phyloP scores from a whole-genome alignment of 345 rosid species.

The Eucalyptus cloeziana region DNA sequence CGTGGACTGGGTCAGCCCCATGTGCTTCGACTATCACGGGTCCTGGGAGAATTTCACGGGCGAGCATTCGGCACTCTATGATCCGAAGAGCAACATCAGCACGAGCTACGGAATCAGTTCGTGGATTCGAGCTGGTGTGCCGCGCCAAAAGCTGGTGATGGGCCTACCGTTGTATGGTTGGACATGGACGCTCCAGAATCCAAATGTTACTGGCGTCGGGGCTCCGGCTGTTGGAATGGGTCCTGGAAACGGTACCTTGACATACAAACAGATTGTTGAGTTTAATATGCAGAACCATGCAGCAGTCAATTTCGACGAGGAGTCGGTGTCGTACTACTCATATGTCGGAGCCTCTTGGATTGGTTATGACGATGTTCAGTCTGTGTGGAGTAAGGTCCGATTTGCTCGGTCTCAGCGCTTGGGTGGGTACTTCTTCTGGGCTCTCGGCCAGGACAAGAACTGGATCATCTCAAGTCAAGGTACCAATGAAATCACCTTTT shows the following conservation, averaged over 20 bases:
- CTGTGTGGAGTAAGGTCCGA: slow-evolving; percentile 6
- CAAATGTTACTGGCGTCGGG: slow-evolving; percentile 9
- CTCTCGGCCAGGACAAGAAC: slow-evolving; percentile 19
- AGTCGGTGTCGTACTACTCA: slow-evolving; percentile 16
- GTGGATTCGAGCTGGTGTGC: slow-evolving; percentile 22
- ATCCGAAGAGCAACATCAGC: slow-evolving; percentile 8
- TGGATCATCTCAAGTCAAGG: slow-evolving; percentile 9
- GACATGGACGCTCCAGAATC: slow-evolving; percentile 24
- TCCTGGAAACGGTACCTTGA: slow-evolving; percentile 8
- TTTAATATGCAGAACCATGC: neutral
- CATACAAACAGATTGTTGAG: slow-evolving; percentile 4
- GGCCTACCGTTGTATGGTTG: slow-evolving; percentile 35
- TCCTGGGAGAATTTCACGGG: slow-evolving; percentile 19
- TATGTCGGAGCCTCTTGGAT: slow-evolving; percentile 13
- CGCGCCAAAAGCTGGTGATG: slow-evolving; percentile 19
- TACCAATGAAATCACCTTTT: neutral
- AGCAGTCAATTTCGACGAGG: neutral
- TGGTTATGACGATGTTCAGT: slow-evolving; percentile 27
- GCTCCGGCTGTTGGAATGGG: slow-evolving; percentile 9
- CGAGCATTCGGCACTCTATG: slow-evolving; percentile 12
- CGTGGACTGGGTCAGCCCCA: slow-evolving; percentile 27
- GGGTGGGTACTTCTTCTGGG: slow-evolving; percentile 43
- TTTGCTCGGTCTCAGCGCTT: slow-evolving; percentile 14
- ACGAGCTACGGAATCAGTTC: slow-evolving; percentile 20
- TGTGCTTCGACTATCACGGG: slow-evolving; percentile 37